Base-by-base conservation (phyloP, 2,329 filamentous ascomycete genomes). In the Lasiodiplodia gonubiensis region DNA sequence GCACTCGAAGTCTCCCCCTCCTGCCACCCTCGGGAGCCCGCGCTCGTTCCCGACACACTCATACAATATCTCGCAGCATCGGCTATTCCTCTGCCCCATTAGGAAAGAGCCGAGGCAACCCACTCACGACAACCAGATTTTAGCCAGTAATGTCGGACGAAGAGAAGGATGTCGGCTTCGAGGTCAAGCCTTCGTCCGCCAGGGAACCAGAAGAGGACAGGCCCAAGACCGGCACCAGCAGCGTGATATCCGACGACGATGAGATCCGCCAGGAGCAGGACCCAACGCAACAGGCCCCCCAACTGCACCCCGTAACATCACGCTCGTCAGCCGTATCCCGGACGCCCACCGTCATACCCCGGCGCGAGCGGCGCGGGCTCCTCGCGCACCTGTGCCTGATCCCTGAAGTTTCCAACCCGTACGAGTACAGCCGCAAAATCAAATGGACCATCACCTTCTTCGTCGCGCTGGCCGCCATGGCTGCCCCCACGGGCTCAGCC, bases 401-500 rank as follows among this genome's bases (percentile, higher is more conserved):
- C 18, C 90, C 93, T 1, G 94, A 97, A 79, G 88, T 97, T 16
- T 88, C 92, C 54, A 84, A 89, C 37, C 91, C 93, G 0, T 88
- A 89, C 68, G 86, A 92, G 61, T 97, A 97, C 75, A 81, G 85
- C 12, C 86, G 87, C 39, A 85, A 81, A 60, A 92, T 87, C 16
- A 97, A 97, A 87, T 97, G 93, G 93, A 85, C 87, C 69, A 89
- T 97, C 70, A 97, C 93, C 0, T 83, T 88, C 42, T 86, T 94
- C 57, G 87, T 97, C 54, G 90, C 93, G 1, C 75, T 94, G 18
- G 92, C 92, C 2, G 93, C 88, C 1, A 88, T 90, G 16, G 91
- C 88, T 0, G 92, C 91, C 0, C 94, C 94, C 0, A 88, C 97
- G 81, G 94, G 94, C 0, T 94, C 91, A 33, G 87, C 90, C 1